These are phyloP conservation scores for Corniculantispora saksenae DNA, from an alignment of 2,329 filamentous ascomycete species.

Conservation along the genomic window DNA sequence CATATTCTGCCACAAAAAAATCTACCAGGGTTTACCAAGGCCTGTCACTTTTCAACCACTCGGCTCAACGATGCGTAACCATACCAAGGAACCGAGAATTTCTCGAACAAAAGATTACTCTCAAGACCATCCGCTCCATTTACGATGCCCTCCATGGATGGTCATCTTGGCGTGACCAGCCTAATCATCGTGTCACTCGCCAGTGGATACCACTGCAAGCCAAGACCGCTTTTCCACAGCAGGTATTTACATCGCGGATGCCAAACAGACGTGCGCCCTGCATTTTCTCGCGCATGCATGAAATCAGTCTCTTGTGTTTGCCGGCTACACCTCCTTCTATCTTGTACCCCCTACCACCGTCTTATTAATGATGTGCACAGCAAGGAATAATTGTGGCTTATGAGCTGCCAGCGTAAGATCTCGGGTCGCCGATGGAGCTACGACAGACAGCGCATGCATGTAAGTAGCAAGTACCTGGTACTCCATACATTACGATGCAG, in stretches of 20 bases:
- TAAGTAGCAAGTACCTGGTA: neutral
- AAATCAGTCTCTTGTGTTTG: slow-evolving; percentile 10
- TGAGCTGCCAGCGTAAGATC: slow-evolving; percentile 14
- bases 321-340: too few species aligned
- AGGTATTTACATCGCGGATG: slow-evolving; percentile 15
- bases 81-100: too few species aligned
- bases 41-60: too few species aligned
- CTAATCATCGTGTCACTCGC: neutral
- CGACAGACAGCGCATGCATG: slow-evolving; percentile 4
- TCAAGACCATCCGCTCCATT: neutral
- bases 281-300: slow-evolving; percentile 11
- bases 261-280: slow-evolving; percentile 14
- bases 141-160: neutral
- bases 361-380: slow-evolving; percentile 14
- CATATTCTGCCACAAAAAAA: neutral
- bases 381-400: slow-evolving; percentile 15
- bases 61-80: too few species aligned
- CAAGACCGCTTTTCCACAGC: slow-evolving; percentile 18
- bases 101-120: too few species aligned
- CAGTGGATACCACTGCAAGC: slow-evolving; percentile 14
- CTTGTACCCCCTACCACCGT: slow-evolving; percentile 8
- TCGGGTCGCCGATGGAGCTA: slow-evolving; percentile 17
- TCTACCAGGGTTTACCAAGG: too few species aligned
- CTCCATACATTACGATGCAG: neutral
- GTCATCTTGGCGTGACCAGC: neutral